phyloP scores from a whole-genome alignment of 768 basidiomycete genomes.

The Pleurotus sapidus region DNA sequence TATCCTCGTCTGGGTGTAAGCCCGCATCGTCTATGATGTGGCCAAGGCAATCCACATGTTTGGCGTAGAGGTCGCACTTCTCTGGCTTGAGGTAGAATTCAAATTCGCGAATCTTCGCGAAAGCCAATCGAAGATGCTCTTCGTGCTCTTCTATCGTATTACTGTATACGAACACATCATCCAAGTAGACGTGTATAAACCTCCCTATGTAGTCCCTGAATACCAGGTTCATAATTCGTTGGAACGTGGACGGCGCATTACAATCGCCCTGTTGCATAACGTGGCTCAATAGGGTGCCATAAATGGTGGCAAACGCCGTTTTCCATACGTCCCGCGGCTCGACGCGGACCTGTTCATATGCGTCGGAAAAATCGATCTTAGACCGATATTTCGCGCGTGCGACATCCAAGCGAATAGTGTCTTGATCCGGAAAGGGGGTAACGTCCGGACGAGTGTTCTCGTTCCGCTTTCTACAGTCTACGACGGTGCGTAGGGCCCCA shows the following conservation, averaged over 20 bases:
- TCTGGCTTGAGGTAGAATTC: constrained; percentile 18
- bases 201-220: constrained; percentile 34
- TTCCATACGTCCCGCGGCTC: constrained; percentile 23
- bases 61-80: too few relatives aligned
- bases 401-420: constrained; percentile 27
- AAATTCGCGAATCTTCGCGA: constrained; percentile 21
- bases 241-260: constrained; percentile 22
- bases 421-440: constrained; percentile 39
- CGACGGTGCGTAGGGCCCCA: constrained; percentile 25
- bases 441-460: constrained; percentile 37
- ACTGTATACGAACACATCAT: constrained; percentile 27
- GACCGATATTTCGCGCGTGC: constrained; percentile 26
- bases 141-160: constrained; percentile 34
- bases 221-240: constrained; percentile 37
- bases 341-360: constrained; percentile 41
- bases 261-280: constrained; percentile 44
- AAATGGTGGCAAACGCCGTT: constrained; percentile 30
- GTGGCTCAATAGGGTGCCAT: constrained; percentile 33
- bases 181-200: constrained; percentile 28
- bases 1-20: constrained; percentile 32
- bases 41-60: constrained; percentile 13
- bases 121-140: constrained; percentile 25
- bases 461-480: constrained; percentile 33
- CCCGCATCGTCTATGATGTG: constrained; percentile 37
- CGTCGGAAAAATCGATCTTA: constrained; percentile 38